A percentile compares a stretch with the other conserved stretches of the same genome.
Conservation (phyloP, 2,329 filamentous ascomycete species). For the Cladosporium halotolerans region DNA sequence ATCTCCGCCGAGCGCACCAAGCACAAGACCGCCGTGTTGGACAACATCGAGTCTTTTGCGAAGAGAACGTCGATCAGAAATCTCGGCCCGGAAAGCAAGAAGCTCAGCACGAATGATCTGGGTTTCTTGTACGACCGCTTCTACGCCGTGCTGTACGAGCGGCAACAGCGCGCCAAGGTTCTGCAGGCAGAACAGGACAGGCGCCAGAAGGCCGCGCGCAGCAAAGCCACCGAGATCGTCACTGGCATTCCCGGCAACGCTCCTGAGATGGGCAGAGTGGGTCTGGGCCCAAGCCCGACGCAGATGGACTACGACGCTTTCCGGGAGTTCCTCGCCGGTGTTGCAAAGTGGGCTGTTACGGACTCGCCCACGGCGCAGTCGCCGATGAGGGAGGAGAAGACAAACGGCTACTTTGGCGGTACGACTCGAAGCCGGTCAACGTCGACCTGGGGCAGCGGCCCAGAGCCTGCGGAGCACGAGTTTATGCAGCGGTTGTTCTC, state of each 20-base stretch:
- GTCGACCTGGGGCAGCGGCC: conserved; percentile 53
- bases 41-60: conserved; percentile 94
- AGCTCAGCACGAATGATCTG: conserved; percentile 76
- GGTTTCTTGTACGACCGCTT: conserved; percentile 90
- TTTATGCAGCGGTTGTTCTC: conserved; percentile 84
- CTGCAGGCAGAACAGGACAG: conserved; percentile 65
- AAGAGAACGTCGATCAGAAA: conserved; percentile 96
- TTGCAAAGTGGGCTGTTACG: conserved; percentile 87
- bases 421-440: conserved; percentile 31
- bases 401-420: conserved; percentile 52
- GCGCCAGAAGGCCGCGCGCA: conserved; percentile 55
- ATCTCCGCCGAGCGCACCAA: conserved; percentile 83
- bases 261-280: conserved; percentile 78
- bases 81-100: conserved; percentile 90
- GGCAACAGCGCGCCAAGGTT: conserved; percentile 73
- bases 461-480: conserved; percentile 83
- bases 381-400: conserved; percentile 46
- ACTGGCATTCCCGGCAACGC: conserved; percentile 42
- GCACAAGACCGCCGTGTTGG: conserved; percentile 89
- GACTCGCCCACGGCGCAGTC: conserved; percentile 61
- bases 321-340: conserved; percentile 78
- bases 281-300: conserved; percentile 79
- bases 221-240: conserved; percentile 46
- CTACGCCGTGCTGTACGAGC: conserved; percentile 84
- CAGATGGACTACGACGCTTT: conserved; percentile 98